Evolutionary conservation across 768 basidiomycete species (phyloP).

Genomic region (Macrolepiota fuliginosa): DNA sequence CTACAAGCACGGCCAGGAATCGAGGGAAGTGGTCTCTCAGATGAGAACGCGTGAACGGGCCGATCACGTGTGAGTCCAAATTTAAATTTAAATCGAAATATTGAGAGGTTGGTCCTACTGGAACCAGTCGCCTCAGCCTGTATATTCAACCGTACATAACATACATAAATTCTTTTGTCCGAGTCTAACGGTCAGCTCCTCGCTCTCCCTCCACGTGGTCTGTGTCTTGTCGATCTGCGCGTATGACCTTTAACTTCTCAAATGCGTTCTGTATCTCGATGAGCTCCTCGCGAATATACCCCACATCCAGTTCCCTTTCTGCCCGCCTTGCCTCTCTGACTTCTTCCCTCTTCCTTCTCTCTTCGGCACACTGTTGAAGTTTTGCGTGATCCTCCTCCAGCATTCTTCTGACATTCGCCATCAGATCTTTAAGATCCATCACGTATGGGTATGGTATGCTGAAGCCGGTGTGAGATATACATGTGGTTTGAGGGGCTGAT

Average conservation of each 20-base stretch:
- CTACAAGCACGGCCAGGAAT: not conserved
- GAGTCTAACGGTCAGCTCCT: too few relatives aligned
- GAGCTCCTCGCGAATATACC: not conserved
- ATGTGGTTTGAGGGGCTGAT: too few relatives aligned
- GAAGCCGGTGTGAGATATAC: not conserved
- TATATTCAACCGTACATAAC: too few relatives aligned
- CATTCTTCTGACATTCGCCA: not conserved
- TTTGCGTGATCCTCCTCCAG: not conserved
- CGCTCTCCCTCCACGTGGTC: too few relatives aligned
- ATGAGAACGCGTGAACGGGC: too few relatives aligned
- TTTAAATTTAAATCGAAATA: too few relatives aligned
- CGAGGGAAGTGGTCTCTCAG: not conserved
- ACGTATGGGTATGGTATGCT: not conserved
- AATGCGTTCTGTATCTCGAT: not conserved
- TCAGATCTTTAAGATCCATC: not conserved
- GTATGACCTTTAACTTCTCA: not conserved
- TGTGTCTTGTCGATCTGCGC: not conserved
- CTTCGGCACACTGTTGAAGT: not conserved
- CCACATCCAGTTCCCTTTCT: not conserved
- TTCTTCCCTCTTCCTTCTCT: not conserved
- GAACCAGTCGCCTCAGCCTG: too few relatives aligned
- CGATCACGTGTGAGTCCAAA: too few relatives aligned
- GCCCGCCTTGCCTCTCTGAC: not conserved
- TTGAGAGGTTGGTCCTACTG: too few relatives aligned
- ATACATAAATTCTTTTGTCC: too few relatives aligned